phyloP scores from a whole-genome alignment of 176 grass and related monocot species.

The Cenchrus americanus region DNA sequence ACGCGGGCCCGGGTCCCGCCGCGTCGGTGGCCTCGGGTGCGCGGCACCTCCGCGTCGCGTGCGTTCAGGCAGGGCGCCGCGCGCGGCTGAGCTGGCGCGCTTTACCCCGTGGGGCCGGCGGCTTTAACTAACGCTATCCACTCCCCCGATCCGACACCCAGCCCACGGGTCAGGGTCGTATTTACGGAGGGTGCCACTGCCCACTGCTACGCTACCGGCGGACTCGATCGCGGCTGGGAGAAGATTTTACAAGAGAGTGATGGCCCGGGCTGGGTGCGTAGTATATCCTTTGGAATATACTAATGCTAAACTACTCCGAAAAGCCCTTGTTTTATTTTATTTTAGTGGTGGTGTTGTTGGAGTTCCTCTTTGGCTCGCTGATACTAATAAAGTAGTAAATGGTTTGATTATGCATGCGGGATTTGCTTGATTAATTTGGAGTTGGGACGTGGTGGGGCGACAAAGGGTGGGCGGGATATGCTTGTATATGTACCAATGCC shows the following conservation, averaged over 20 bases:
- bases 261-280: neutral
- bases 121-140: conserved; percentile 53
- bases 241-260: too few relatives aligned
- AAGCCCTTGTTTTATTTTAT: conserved; percentile 28
- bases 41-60: neutral
- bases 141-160: accelerated
- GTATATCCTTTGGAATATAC: neutral
- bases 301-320: neutral
- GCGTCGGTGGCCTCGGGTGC: accelerated
- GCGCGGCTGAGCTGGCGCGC: conserved; percentile 36
- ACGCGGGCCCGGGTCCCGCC: accelerated
- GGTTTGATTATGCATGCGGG: conserved; percentile 14
- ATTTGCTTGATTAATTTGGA: neutral
- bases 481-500: conserved; percentile 8
- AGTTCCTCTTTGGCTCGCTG: neutral
- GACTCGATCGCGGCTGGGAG: too few relatives aligned
- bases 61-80: too few relatives aligned
- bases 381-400: neutral
- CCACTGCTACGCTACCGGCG: too few relatives aligned
- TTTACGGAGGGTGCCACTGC: neutral
- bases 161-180: accelerated
- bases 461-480: conserved; percentile 21
- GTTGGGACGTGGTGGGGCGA: neutral
- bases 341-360: neutral
- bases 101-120: conserved; percentile 27